Evolutionary conservation across 1,284 basidiomycete species (phyloP).

Genomic region (Ganoderma boninense): DNA sequence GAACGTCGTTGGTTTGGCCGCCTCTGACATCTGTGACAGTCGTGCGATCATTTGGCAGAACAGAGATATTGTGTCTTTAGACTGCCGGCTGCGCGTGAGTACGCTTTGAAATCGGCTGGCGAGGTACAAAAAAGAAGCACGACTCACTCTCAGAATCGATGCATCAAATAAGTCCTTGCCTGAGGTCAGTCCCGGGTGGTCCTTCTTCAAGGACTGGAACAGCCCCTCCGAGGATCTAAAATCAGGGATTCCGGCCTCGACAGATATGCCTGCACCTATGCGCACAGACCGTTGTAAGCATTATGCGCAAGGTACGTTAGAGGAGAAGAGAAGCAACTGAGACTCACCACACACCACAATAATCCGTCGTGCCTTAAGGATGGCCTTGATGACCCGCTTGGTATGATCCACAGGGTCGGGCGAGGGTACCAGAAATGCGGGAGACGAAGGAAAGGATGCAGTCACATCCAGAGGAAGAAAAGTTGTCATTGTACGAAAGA

Average conservation of each 20-base stretch:
- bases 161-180: slow-evolving; percentile 95
- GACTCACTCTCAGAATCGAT: slow-evolving; percentile 84
- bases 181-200: slow-evolving; percentile 64
- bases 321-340: slow-evolving; percentile 5
- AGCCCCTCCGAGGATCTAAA: slow-evolving; percentile 88
- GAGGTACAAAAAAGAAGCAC: neutral
- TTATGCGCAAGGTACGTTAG: slow-evolving; percentile 14
- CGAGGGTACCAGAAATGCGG: slow-evolving; percentile 49
- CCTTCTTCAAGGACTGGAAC: slow-evolving; percentile 58
- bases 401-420: slow-evolving; percentile 52
- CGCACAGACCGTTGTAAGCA: too few species aligned
- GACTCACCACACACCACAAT: slow-evolving; percentile 87
- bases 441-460: slow-evolving; percentile 40
- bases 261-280: slow-evolving; percentile 90
- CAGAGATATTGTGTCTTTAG: slow-evolving; percentile 75
- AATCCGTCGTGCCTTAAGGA: slow-evolving; percentile 82
- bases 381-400: slow-evolving; percentile 63
- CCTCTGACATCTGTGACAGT: too few species aligned
- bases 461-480: slow-evolving; percentile 46
- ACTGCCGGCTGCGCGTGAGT: slow-evolving; percentile 49
- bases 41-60: slow-evolving; percentile 66
- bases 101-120: too few species aligned
- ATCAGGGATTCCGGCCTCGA: slow-evolving; percentile 91
- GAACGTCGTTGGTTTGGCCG: too few species aligned
- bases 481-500: slow-evolving; percentile 40